Base-by-base conservation (phyloP, 306 rosid species). In the Dalbergia oliveri region DNA sequence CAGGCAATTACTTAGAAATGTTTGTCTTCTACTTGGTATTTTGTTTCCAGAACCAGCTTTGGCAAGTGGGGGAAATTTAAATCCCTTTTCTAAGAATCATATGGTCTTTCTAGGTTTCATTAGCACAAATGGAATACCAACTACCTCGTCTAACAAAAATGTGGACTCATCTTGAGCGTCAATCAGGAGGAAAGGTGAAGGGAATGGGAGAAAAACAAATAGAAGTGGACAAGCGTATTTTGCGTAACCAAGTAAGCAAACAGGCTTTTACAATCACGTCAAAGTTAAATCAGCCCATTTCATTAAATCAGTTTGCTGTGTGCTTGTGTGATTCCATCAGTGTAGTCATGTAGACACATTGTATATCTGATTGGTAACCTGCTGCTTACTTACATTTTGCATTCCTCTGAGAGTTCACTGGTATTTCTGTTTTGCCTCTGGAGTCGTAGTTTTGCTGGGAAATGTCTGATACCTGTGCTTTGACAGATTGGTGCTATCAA, bases 161-260 rank as follows among this genome's bases (percentile, higher is more conserved):
- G 99, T 95, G 99, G 99, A 88, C 90, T 79, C 99, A 91, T 84
- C 98, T 95, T 86, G 99, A 95, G 87, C 98, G 96, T 78, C 98
- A 95, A 84, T 81, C 98, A n/a, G 99, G 99, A 87, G 99, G 98
- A 39, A 68, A 88, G 87, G 99, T 93, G 85, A 95, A 95, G 90
- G 97, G 99, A 33, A 95, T 93, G 99, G 99, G 99, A 80, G 99
- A 95, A 88, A 95, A 95, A 70, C 97, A 95, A 79, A 95, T 91
- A 88, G 99, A 95, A 88, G 98, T 90, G 83, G 99, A 95, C 84
- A 93, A 95, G 61, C 99, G 98, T 83, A 95, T 95, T 85, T 80
- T 93, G 84, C 94, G 98, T 39, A 82, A 92, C 86, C 97, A 95
- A 87, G 99, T 95, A 89, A 89, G 94, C 66, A 41, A 44, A 60